Conservation (phyloP, 2,329 filamentous ascomycete species). For the Pezicula neosporulosa region DNA sequence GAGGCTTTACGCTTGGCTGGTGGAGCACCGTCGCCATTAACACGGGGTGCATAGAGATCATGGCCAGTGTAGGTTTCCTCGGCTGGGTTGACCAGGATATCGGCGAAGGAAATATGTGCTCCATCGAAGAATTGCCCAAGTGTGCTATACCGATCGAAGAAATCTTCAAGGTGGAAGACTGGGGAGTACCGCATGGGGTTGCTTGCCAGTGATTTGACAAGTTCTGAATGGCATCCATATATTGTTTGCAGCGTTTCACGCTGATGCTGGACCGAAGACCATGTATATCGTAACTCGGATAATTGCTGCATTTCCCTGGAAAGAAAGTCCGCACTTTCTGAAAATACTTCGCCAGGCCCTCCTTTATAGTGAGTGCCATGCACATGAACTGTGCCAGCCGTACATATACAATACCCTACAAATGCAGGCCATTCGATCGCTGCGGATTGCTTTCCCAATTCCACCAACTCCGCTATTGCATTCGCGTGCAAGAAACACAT, state of each 20-base stretch:
- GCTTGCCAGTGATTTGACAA: constrained; percentile 69
- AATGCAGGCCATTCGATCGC: constrained; percentile 84
- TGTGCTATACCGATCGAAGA: constrained; percentile 74
- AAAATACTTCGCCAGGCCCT: constrained; percentile 44
- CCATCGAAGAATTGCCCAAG: constrained; percentile 64
- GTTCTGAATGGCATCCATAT: constrained; percentile 73
- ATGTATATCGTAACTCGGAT: constrained; percentile 68
- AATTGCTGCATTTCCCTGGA: constrained; percentile 78
- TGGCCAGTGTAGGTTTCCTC: constrained; percentile 51
- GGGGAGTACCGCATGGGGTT: constrained; percentile 72
- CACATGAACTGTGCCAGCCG: constrained; percentile 83
- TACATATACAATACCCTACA: constrained; percentile 82
- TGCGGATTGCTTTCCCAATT: constrained; percentile 67
- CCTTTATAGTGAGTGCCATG: constrained; percentile 76
- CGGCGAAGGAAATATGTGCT: constrained; percentile 68
- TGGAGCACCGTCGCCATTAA: constrained; percentile 23
- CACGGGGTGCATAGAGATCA: constrained; percentile 43
- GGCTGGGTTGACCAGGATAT: constrained; percentile 59
- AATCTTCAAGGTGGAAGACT: constrained; percentile 82
- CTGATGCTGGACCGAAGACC: constrained; percentile 78
- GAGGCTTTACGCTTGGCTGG: constrained; percentile 17
- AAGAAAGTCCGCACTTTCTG: constrained; percentile 64
- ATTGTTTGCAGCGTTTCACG: constrained; percentile 74
- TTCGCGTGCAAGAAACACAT: constrained; percentile 85
- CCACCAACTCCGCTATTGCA: constrained; percentile 78